Percentiles rank a stretch among this genome's conserved stretches.
phyloP scores from a whole-genome alignment of 768 basidiomycete species.

The Leccinellum luteum region DNA sequence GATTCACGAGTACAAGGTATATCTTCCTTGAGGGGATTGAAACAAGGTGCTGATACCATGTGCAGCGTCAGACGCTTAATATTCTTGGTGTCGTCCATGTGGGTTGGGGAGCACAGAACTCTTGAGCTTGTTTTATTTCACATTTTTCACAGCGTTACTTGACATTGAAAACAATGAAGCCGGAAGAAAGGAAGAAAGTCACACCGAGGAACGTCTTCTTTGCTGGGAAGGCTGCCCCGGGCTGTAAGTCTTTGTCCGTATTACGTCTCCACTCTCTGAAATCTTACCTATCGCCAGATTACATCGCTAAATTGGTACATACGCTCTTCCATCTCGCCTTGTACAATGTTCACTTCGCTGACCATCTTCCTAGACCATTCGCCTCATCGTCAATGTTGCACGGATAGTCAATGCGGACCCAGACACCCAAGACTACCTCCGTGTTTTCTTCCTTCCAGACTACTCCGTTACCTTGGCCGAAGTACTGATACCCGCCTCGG shows the following conservation, averaged over 20 bases:
- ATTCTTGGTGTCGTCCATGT: conserved; percentile 89
- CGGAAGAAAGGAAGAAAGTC: conserved; percentile 77
- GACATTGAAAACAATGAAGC: conserved; percentile 71
- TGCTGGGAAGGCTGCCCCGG: conserved; percentile 96
- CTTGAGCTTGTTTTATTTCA: neutral
- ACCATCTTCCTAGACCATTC: conserved; percentile 62
- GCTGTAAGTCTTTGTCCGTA: conserved; percentile 49
- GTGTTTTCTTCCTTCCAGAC: conserved; percentile 93
- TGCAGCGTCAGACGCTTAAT: conserved; percentile 88
- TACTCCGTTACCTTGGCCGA: conserved; percentile 87
- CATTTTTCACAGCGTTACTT: conserved; percentile 66
- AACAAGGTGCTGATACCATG: neutral
- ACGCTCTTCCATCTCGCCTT: neutral
- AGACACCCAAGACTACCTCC: conserved; percentile 83
- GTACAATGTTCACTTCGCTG: neutral
- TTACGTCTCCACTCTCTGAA: conserved; percentile 4
- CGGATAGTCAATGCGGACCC: conserved; percentile 67
- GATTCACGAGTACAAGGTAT: conserved; percentile 89
- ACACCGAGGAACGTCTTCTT: conserved; percentile 93
- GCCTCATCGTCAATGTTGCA: conserved; percentile 90
- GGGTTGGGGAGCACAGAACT: conserved; percentile 22
- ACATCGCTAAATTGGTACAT: conserved; percentile 83
- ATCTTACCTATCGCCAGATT: conserved; percentile 46
- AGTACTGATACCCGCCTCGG: conserved; percentile 85
- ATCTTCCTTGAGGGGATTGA: neutral